Base-by-base conservation (phyloP, 345 rosid species). In the Camelina neglecta region DNA sequence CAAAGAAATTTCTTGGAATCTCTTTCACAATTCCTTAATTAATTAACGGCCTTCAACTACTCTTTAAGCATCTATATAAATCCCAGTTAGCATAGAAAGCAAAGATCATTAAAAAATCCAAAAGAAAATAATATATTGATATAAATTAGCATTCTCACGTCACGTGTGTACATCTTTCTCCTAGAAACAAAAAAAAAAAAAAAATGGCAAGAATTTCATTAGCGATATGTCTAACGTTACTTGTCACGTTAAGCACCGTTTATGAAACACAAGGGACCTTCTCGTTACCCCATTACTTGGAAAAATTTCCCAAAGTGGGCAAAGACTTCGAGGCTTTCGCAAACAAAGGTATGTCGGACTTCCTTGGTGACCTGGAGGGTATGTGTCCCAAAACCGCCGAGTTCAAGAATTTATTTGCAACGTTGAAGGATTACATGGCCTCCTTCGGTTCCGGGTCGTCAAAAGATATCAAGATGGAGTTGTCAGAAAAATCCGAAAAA, bases 261-360 rank as follows among this genome's bases (percentile, higher is more conserved):
- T 72, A 72, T 51, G 53, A 61, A 72, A 50, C 75, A 51, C 75
- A 64, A 44, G 70, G 56, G 12, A 42, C 63, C 5, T 73, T 73
- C 36, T 64, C 63, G 54, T 13, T 73, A 54, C 56, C 47, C 4
- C n/a, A 1, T 54, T 73, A 63, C 56, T 29, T 73, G 36, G 2
- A 73, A 24, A 54, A 42, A 16, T 73, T 73, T 24, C 77, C 77
- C 11, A 73, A 73, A 64, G 2, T 18, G 3, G 35, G 71, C 36
- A 56, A 73, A 64, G 71, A 73, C 5, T 54, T 42, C 12, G 70
- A 54, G 38, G 20, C 64, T 24, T 73, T 41, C 16, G 77, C 64
- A 41, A 8, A 29, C 47, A 64, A 73, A 55, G 71, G 77, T 54
- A 41, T 63, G 16, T 29, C 18, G 10, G 71, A 73, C 0, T 72